Conservation (phyloP, 371 early-diverging fungal species). For the Rhizomucor pusillus region DNA sequence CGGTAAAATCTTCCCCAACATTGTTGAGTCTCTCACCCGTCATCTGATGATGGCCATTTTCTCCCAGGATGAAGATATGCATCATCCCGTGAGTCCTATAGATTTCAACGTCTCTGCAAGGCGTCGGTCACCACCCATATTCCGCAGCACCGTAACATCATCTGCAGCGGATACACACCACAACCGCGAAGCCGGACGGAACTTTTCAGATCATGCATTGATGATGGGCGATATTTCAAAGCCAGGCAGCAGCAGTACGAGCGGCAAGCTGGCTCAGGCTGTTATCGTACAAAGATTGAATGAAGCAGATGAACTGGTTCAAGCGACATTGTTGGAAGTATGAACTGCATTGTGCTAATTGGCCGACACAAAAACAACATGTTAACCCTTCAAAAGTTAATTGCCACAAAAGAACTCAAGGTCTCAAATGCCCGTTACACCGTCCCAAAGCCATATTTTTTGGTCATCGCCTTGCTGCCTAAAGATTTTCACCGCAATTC, state of each 20-base stretch:
- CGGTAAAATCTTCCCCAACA: too few species aligned
- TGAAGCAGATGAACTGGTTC: slow-evolving; percentile 40
- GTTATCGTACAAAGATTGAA: slow-evolving; percentile 45
- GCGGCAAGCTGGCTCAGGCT: slow-evolving; percentile 38
- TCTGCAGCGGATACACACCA: too few species aligned
- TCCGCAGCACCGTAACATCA: background rate
- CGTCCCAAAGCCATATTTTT: slow-evolving; percentile 51
- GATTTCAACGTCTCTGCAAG: slow-evolving; percentile 26
- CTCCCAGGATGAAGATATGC: background rate
- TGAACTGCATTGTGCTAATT: background rate
- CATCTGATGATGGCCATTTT: slow-evolving; percentile 16
- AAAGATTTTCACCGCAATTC: slow-evolving; percentile 21
- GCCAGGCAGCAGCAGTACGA: slow-evolving; percentile 4
- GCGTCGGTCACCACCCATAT: slow-evolving; percentile 5
- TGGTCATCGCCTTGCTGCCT: slow-evolving; percentile 32
- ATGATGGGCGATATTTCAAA: background rate
- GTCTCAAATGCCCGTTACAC: slow-evolving; percentile 46
- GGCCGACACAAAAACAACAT: background rate
- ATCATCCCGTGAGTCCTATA: slow-evolving; percentile 40
- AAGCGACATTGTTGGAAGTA: slow-evolving; percentile 52
- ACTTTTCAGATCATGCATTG: too few species aligned
- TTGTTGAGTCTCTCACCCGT: background rate
- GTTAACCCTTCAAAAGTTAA: slow-evolving; percentile 18
- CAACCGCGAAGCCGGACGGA: too few species aligned
- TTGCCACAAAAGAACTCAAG: slow-evolving; percentile 49